A percentile compares a stretch with the other conserved stretches of the same genome.
Evolutionary conservation across 371 early-diverging fungal species (phyloP).

Genomic region (Mucor ambiguus): DNA sequence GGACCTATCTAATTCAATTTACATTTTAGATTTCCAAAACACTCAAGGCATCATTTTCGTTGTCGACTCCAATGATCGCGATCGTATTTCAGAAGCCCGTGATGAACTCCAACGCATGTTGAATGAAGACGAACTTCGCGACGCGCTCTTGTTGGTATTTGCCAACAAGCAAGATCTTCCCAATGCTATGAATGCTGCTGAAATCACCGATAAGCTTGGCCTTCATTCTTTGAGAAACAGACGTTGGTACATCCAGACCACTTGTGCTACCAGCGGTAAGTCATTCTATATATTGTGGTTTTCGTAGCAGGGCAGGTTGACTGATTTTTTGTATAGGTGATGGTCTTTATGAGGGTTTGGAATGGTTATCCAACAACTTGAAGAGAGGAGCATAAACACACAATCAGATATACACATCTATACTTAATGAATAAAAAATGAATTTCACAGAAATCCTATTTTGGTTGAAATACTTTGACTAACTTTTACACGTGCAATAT

Average conservation of each 20-base stretch:
- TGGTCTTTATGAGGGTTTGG: slow-evolving; percentile 95
- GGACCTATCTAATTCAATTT: not conserved
- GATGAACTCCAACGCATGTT: slow-evolving; percentile 91
- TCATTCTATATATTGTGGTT: not conserved
- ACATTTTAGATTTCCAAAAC: slow-evolving; percentile 78
- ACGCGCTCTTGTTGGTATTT: slow-evolving; percentile 89
- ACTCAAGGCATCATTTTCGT: slow-evolving; percentile 98
- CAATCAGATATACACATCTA: not conserved
- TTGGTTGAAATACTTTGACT: slow-evolving; percentile 27
- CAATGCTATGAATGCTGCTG: slow-evolving; percentile 92
- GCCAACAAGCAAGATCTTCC: slow-evolving; percentile 98
- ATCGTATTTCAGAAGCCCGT: slow-evolving; percentile 84
- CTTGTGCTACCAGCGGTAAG: slow-evolving; percentile 91
- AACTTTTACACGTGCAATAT: slow-evolving; percentile 26
- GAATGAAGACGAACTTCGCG: slow-evolving; percentile 92
- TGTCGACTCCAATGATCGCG: slow-evolving; percentile 93
- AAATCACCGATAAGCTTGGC: slow-evolving; percentile 91
- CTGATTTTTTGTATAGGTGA: slow-evolving; percentile 50
- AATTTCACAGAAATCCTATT: slow-evolving; percentile 18
- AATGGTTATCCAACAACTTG: slow-evolving; percentile 67
- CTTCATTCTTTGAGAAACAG: slow-evolving; percentile 86
- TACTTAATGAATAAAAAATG: slow-evolving; percentile 2
- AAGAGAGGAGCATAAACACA: slow-evolving; percentile 41
- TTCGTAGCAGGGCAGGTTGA: not conserved
- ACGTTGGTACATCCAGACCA: slow-evolving; percentile 91